Conservation (phyloP, 2,329 filamentous ascomycete genomes). For the Coniochaeta ligniaria region DNA sequence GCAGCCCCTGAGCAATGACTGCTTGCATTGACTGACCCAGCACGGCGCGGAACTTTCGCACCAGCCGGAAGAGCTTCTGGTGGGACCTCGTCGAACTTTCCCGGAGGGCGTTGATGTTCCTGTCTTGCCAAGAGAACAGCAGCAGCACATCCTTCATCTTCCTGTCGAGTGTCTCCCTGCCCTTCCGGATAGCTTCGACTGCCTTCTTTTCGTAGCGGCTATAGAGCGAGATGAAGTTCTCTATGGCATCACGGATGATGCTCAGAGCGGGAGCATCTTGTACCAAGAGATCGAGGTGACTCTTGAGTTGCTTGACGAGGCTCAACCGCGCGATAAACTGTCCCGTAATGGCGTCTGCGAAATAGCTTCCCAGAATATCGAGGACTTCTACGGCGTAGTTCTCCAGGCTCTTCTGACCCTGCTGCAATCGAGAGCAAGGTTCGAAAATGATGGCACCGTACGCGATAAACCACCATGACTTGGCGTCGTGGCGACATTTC, state of each 20-base stretch:
- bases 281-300: constrained; percentile 57
- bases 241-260: constrained; percentile 56
- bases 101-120: constrained; percentile 80
- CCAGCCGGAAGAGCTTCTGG: constrained; percentile 82
- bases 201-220: constrained; percentile 62
- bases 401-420: constrained; percentile 49
- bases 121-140: constrained; percentile 95
- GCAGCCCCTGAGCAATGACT: constrained; percentile 53
- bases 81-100: constrained; percentile 90
- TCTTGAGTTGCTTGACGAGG: constrained; percentile 58
- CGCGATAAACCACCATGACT: constrained; percentile 93
- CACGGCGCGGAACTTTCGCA: constrained; percentile 79
- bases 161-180: constrained; percentile 74
- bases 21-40: constrained; percentile 68
- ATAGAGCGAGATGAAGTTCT: constrained; percentile 74
- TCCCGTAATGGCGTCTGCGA: constrained; percentile 70
- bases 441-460: constrained; percentile 83
- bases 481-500: constrained; percentile 70
- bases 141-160: constrained; percentile 89
- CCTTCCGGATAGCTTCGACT: constrained; percentile 56
- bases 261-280: constrained; percentile 51
- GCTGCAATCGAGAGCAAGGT: constrained; percentile 58
- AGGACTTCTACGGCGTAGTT: constrained; percentile 63
- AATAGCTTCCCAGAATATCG: constrained; percentile 72
- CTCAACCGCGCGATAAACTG: constrained; percentile 69